Percentiles rank a stretch among this genome's conserved stretches.
phyloP scores from a whole-genome alignment of 176 grass and related monocot genomes.

The Paspalum notatum region DNA sequence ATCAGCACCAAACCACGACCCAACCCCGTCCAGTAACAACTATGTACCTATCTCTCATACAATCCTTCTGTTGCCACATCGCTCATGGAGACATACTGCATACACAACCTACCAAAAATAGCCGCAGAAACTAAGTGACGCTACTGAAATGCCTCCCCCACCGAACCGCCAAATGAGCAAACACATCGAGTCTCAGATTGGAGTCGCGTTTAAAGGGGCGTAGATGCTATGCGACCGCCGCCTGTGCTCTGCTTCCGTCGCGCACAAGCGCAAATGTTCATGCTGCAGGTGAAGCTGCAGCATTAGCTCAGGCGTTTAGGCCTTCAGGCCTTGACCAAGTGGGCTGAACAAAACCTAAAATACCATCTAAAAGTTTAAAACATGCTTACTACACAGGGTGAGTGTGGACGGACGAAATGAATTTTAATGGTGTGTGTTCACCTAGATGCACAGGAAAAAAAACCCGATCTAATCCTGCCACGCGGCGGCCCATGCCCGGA shows the following conservation, averaged over 20 bases:
- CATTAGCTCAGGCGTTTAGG: too few relatives aligned
- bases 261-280: too few relatives aligned
- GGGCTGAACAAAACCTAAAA: too few relatives aligned
- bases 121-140: neutral
- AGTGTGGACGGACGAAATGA: too few relatives aligned
- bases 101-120: neutral
- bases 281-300: too few relatives aligned
- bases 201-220: constrained; percentile 72
- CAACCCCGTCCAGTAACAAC: constrained; percentile 53
- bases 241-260: neutral
- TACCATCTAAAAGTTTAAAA: too few relatives aligned
- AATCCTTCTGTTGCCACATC: constrained; percentile 41
- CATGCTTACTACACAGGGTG: too few relatives aligned
- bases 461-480: neutral
- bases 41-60: constrained; percentile 59
- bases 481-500: neutral
- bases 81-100: constrained; percentile 60
- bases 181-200: neutral
- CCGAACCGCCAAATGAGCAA: neutral
- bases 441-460: too few relatives aligned
- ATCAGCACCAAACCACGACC: constrained; percentile 38
- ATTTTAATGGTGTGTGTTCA: too few relatives aligned
- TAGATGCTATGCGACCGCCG: constrained; percentile 51
- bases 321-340: too few relatives aligned
- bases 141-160: neutral